These are phyloP conservation scores for Symbiodinium natans DNA, from an alignment of 73 alveolate species.

Conservation along the genomic window DNA sequence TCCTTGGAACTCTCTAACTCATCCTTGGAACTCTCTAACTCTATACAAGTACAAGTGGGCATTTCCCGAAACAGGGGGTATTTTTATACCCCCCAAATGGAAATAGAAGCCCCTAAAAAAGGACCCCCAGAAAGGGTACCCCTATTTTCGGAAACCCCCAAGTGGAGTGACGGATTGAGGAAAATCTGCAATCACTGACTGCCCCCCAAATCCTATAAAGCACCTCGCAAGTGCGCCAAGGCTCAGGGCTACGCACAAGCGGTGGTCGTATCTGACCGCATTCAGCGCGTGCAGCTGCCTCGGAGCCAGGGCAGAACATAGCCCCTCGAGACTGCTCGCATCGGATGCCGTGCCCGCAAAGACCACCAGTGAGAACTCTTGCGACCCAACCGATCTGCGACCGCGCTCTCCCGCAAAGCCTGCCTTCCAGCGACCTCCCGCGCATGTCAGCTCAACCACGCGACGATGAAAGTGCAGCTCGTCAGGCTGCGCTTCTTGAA, in stretches of 20 bases:
- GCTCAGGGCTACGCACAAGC: conserved; percentile 22
- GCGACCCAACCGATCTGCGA: not conserved
- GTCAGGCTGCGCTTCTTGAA: not conserved
- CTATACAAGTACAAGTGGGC: too few species aligned
- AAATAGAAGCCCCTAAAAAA: too few species aligned
- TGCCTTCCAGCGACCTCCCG: conserved; percentile 31
- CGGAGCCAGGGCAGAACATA: not conserved
- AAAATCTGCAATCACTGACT: too few species aligned
- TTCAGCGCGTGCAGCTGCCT: conserved; percentile 29
- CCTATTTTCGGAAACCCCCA: too few species aligned
- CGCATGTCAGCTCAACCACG: not conserved
- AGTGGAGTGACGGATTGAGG: too few species aligned
- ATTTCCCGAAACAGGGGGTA: too few species aligned
- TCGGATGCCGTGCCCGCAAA: conserved; percentile 57
- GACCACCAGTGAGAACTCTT: not conserved
- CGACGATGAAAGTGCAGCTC: conserved; percentile 40
- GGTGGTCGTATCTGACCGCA: conserved; percentile 35
- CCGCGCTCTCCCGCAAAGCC: conserved; percentile 6
- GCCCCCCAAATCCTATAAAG: too few species aligned
- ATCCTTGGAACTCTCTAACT: too few species aligned
- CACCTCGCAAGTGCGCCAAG: not conserved
- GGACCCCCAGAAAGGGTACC: too few species aligned
- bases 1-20: too few species aligned
- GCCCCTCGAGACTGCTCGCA: not conserved
- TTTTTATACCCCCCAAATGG: too few species aligned